phyloP scores from a whole-genome alignment of 2,329 filamentous ascomycete genomes.

The Ascochyta fabae region DNA sequence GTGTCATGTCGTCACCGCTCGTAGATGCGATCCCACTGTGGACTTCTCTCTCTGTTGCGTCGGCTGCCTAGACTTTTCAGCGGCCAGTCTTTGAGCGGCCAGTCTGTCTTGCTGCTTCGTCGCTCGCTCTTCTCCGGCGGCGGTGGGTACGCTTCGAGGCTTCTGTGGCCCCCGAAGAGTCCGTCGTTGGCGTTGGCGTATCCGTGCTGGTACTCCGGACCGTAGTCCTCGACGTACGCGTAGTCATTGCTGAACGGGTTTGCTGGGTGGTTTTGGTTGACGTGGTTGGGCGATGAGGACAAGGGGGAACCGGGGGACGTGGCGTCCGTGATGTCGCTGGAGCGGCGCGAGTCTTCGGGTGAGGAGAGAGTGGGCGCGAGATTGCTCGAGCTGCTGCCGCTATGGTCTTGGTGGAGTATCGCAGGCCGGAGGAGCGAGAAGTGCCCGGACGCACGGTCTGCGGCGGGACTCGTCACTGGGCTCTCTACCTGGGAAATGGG shows the following conservation, averaged over 20 bases:
- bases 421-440: conserved; percentile 32
- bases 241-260: conserved; percentile 39
- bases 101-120: conserved; percentile 29
- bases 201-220: conserved; percentile 33
- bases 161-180: conserved; percentile 39
- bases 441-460: conserved; percentile 23
- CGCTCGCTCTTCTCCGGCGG: conserved; percentile 15
- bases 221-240: conserved; percentile 42
- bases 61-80: conserved; percentile 13
- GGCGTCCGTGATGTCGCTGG: conserved; percentile 15
- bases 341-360: conserved; percentile 15
- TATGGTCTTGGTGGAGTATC: conserved; percentile 28
- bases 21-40: conserved; percentile 44
- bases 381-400: conserved; percentile 34
- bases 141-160: conserved; percentile 34
- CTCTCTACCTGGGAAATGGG: conserved; percentile 23
- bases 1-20: conserved; percentile 9
- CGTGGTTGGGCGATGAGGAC: conserved; percentile 3
- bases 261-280: conserved; percentile 13
- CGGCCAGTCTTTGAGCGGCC: conserved; percentile 35
- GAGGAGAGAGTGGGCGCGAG: conserved; percentile 20
- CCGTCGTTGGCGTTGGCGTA: conserved; percentile 36
- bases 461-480: conserved; percentile 24
- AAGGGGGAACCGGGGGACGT: conserved; percentile 25
- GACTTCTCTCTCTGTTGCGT: conserved; percentile 28